Conservation (phyloP, 1,284 basidiomycete species). For the Marasmius oreades region DNA sequence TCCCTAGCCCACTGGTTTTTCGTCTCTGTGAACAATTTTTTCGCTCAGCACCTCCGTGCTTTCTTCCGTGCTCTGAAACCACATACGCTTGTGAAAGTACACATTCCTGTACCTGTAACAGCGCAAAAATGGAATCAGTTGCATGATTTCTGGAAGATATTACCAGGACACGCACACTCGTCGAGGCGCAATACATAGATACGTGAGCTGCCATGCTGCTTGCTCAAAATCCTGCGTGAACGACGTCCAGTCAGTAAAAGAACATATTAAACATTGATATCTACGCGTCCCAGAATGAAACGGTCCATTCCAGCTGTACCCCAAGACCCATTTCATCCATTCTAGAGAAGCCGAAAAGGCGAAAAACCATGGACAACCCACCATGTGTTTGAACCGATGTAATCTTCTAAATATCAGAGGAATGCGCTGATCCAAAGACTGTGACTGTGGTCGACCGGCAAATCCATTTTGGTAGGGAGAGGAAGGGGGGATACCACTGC, state of each 20-base stretch:
- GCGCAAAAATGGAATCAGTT: constrained; percentile 13
- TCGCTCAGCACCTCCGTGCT: neutral
- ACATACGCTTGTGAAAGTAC: constrained; percentile 86
- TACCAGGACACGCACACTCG: constrained; percentile 70
- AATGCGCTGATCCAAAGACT: constrained; percentile 42
- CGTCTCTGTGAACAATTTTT: constrained; percentile 61
- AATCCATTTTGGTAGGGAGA: constrained; percentile 2
- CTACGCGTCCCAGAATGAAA: no score
- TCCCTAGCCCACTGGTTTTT: constrained; percentile 97
- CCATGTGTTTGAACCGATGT: constrained; percentile 85
- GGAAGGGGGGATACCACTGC: neutral
- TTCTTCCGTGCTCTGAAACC: neutral
- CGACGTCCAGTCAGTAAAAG: neutral
- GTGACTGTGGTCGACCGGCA: neutral
- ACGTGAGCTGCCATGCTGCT: constrained; percentile 91
- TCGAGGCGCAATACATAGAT: constrained; percentile 85
- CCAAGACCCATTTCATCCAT: no score
- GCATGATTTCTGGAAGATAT: constrained; percentile 5
- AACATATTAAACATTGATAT: neutral
- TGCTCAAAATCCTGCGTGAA: constrained; percentile 85
- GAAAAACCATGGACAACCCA: constrained; percentile 30
- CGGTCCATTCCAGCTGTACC: neutral
- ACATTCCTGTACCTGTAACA: constrained; percentile 77
- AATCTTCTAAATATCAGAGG: constrained; percentile 78
- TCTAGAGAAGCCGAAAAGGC: neutral